These are phyloP conservation scores for Microcyclospora tardicrescens DNA, from an alignment of 2,329 filamentous ascomycete genomes.

Conservation along the genomic window DNA sequence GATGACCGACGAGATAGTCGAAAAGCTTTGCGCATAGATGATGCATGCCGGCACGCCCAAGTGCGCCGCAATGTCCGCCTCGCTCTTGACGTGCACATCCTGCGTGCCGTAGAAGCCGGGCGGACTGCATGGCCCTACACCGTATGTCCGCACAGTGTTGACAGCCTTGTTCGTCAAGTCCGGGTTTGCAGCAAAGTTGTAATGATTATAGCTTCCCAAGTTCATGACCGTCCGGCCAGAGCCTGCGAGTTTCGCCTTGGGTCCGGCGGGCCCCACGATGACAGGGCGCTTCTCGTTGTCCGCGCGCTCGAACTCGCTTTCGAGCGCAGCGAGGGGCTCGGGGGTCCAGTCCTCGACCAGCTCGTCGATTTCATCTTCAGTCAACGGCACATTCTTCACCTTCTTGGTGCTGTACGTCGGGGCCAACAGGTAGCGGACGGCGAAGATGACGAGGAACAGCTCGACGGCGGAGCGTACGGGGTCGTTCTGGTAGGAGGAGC, in stretches of 20 bases:
- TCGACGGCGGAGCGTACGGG: slow-evolving; percentile 88
- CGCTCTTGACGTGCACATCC: slow-evolving; percentile 94
- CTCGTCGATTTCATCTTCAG: slow-evolving; percentile 95
- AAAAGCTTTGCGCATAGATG: slow-evolving; percentile 91
- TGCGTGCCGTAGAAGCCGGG: slow-evolving; percentile 98
- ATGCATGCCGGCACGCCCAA: slow-evolving; percentile 82
- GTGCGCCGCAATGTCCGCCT: slow-evolving; percentile 83
- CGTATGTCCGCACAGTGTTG: slow-evolving; percentile 83
- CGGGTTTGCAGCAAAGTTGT: slow-evolving; percentile 91
- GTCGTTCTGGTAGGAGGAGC: slow-evolving; percentile 95
- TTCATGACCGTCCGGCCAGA: slow-evolving; percentile 78
- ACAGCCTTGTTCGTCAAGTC: slow-evolving; percentile 90
- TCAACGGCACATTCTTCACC: slow-evolving; percentile 76
- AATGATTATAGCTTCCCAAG: slow-evolving; percentile 91
- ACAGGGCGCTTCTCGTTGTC: slow-evolving; percentile 78
- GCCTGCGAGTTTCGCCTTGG: slow-evolving; percentile 62
- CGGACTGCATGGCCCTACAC: slow-evolving; percentile 90
- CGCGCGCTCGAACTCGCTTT: slow-evolving; percentile 60
- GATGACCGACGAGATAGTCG: slow-evolving; percentile 92
- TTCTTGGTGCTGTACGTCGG: slow-evolving; percentile 87
- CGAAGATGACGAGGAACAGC: slow-evolving; percentile 86
- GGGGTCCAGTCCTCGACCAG: slow-evolving; percentile 93
- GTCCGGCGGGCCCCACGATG: slow-evolving; percentile 79
- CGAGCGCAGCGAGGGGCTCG: slow-evolving; percentile 70
- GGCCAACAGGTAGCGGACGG: slow-evolving; percentile 80